A percentile compares a stretch with the other conserved stretches of the same genome.
Conservation (phyloP, 345 rosid species). For the Hibiscus syriacus region DNA sequence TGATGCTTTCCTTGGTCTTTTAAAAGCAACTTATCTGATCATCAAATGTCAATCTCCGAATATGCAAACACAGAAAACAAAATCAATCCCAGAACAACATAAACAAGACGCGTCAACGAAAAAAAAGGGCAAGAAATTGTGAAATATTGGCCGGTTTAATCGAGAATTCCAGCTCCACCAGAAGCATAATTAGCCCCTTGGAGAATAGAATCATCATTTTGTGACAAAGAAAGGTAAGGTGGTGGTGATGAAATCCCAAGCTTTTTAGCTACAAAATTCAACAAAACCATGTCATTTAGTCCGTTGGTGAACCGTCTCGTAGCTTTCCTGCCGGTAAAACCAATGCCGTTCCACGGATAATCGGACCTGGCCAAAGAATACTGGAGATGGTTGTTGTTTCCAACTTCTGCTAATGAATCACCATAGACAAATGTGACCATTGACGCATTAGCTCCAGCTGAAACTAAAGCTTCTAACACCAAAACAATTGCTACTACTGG, state of each 20-base stretch:
- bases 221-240: slow-evolving; percentile 57
- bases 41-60: slow-evolving; percentile 68
- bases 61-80: slow-evolving; percentile 27
- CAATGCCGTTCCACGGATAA: no score
- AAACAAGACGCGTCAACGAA: not conserved
- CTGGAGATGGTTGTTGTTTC: slow-evolving; percentile 62
- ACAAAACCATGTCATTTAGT: slow-evolving; percentile 18
- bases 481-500: slow-evolving; percentile 1
- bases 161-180: slow-evolving; percentile 95
- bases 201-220: slow-evolving; percentile 40
- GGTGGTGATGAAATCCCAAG: slow-evolving; percentile 79
- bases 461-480: slow-evolving; percentile 15
- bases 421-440: slow-evolving; percentile 68
- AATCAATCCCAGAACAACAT: not conserved
- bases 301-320: no score
- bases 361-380: no score
- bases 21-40: slow-evolving; percentile 75
- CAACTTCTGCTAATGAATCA: slow-evolving; percentile 86
- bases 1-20: slow-evolving; percentile 48
- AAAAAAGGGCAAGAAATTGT: slow-evolving; percentile 26
- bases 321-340: no score
- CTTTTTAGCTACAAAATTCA: slow-evolving; percentile 46
- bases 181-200: slow-evolving; percentile 88
- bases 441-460: slow-evolving; percentile 18
- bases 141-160: slow-evolving; percentile 81